Evolutionary conservation across 352 stramenopile genomes (phyloP).

Genomic region (Phytophthora pseudosyringae): DNA sequence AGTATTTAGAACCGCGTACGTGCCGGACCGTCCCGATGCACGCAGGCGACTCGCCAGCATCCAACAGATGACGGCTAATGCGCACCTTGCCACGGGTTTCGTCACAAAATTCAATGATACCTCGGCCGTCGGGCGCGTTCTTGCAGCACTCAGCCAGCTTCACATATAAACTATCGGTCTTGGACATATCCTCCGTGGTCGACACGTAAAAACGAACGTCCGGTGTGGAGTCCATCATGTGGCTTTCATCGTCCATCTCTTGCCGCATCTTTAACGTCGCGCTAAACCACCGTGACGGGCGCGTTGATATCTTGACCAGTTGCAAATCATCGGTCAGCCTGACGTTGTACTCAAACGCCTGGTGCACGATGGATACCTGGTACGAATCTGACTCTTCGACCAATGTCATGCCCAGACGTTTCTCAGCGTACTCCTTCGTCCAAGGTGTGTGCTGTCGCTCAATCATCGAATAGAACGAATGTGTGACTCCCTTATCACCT

Average conservation of each 20-base stretch:
- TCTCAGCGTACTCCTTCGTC: conserved; percentile 50
- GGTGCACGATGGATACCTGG: conserved; percentile 67
- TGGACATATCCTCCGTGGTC: conserved; percentile 61
- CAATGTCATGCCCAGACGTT: conserved; percentile 51
- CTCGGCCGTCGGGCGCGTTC: conserved; percentile 43
- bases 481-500: conserved; percentile 71
- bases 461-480: conserved; percentile 83
- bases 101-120: conserved; percentile 67
- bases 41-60: conserved; percentile 42
- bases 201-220: conserved; percentile 84
- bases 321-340: conserved; percentile 59
- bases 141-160: conserved; percentile 46
- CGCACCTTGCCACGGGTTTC: conserved; percentile 50
- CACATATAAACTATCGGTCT: conserved; percentile 50
- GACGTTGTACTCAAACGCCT: conserved; percentile 72
- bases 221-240: conserved; percentile 70
- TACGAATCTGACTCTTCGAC: conserved; percentile 51
- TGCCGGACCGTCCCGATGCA: conserved; percentile 67
- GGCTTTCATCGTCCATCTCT: conserved; percentile 66
- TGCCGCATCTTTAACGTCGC: conserved; percentile 85
- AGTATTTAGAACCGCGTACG: conserved; percentile 57
- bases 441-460: conserved; percentile 38
- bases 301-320: conserved; percentile 66
- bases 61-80: conserved; percentile 58
- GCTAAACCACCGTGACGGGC: conserved; percentile 76